phyloP scores from a whole-genome alignment of 345 rosid species.

The Conringia planisiliqua region DNA sequence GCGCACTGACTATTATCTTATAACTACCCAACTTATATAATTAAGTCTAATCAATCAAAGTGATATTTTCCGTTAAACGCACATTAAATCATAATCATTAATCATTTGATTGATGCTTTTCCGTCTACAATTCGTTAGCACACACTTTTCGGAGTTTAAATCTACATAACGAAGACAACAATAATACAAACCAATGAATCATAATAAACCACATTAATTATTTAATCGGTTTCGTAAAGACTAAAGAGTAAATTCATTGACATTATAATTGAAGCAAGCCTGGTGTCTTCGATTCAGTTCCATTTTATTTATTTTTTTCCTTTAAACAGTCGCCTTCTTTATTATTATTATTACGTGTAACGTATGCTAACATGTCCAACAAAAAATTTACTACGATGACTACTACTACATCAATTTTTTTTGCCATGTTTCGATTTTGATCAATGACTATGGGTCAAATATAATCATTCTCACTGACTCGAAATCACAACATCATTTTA shows the following conservation, averaged over 20 bases:
- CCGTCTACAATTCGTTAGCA: not conserved
- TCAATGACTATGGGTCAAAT: not conserved
- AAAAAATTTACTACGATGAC: too few relatives aligned
- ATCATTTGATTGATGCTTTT: not conserved
- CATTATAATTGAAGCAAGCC: not conserved
- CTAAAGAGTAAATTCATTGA: not conserved
- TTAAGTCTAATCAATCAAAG: constrained; percentile 19
- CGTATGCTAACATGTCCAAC: too few relatives aligned
- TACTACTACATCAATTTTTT: too few relatives aligned
- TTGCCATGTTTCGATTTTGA: not conserved
- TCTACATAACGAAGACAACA: too few relatives aligned
- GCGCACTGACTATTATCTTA: constrained; percentile 3
- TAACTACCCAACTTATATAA: constrained; percentile 21
- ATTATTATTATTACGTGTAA: too few relatives aligned
- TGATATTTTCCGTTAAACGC: constrained; percentile 16
- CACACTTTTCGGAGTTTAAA: not conserved
- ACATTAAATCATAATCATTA: constrained; percentile 2
- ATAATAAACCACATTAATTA: not conserved
- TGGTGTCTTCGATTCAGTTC: not conserved
- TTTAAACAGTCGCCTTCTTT: too few relatives aligned
- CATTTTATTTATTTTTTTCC: too few relatives aligned
- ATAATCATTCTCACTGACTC: constrained; percentile 2
- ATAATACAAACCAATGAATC: too few relatives aligned
- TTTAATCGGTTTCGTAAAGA: not conserved
- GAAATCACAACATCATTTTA: constrained; percentile 15